phyloP scores from a whole-genome alignment of 306 rosid genomes.

The Castanopsis chinensis region DNA sequence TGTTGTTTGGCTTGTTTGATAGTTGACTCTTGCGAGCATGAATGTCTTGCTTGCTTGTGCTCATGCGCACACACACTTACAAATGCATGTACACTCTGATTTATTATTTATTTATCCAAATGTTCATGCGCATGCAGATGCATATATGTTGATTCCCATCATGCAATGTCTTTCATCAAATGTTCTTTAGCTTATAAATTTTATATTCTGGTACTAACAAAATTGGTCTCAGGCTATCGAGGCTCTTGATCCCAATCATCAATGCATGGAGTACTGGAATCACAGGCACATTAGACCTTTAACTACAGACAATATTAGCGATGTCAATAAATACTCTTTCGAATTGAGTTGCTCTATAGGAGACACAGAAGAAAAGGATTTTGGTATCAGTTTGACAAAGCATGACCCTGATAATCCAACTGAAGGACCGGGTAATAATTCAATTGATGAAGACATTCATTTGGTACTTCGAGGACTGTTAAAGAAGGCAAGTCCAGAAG shows the following conservation, averaged over 20 bases:
- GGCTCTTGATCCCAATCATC: conserved; percentile 69
- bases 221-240: conserved; percentile 62
- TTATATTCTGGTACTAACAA: conserved; percentile 11
- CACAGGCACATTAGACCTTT: conserved; percentile 32
- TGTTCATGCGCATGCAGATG: background rate
- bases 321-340: conserved; percentile 24
- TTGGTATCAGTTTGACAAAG: conserved; percentile 43
- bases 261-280: conserved; percentile 77
- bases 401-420: conserved; percentile 23
- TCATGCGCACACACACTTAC: background rate
- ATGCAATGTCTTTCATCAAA: conserved; percentile 3
- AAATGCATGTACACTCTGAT: background rate
- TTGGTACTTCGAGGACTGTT: conserved; percentile 43
- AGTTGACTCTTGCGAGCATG: background rate
- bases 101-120: background rate
- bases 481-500: conserved; percentile 53
- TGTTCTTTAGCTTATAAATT: conserved; percentile 15
- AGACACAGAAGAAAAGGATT: conserved; percentile 32
- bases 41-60: background rate
- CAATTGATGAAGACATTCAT: conserved; percentile 38
- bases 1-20: background rate
- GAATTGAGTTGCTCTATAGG: conserved; percentile 34
- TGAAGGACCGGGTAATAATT: conserved; percentile 19
- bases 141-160: background rate
- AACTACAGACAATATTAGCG: conserved; percentile 12